Evolutionary conservation across 345 rosid species (phyloP).

Genomic region (Gynandropsis gynandra): DNA sequence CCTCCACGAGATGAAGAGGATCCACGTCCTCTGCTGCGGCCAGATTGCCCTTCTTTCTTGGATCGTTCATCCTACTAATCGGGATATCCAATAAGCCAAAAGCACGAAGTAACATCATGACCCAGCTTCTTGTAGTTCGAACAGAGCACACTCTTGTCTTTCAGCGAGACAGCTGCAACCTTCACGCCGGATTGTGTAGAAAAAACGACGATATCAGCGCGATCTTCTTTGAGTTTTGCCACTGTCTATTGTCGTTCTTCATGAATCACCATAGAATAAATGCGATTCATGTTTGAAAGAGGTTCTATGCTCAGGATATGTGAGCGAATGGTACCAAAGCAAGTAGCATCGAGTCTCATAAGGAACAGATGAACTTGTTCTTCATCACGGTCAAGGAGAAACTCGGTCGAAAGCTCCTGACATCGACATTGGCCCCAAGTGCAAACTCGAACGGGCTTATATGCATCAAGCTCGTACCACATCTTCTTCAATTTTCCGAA

Average conservation of each 20-base stretch:
- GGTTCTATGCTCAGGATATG: neutral
- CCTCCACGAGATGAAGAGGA: neutral
- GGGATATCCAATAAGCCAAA: neutral
- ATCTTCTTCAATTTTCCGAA: no score
- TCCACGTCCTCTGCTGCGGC: neutral
- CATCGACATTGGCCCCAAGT: no score
- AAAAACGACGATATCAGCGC: neutral
- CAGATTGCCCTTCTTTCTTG: no score
- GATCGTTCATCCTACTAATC: neutral
- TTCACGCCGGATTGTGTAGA: neutral
- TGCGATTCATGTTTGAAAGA: neutral
- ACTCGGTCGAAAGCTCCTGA: no score
- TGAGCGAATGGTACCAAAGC: neutral
- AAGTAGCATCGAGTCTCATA: neutral
- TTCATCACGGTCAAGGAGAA: neutral
- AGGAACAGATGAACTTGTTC: neutral
- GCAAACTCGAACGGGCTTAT: no score
- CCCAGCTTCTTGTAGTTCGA: neutral
- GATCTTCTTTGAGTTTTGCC: neutral
- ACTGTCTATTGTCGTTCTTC: no score
- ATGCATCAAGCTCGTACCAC: no score
- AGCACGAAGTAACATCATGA: neutral
- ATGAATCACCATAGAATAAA: accelerated
- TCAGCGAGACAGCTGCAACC: neutral
- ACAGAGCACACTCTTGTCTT: neutral